Conservation (phyloP, 2,329 filamentous ascomycete genomes). For the Hyphodiscus sp. region DNA sequence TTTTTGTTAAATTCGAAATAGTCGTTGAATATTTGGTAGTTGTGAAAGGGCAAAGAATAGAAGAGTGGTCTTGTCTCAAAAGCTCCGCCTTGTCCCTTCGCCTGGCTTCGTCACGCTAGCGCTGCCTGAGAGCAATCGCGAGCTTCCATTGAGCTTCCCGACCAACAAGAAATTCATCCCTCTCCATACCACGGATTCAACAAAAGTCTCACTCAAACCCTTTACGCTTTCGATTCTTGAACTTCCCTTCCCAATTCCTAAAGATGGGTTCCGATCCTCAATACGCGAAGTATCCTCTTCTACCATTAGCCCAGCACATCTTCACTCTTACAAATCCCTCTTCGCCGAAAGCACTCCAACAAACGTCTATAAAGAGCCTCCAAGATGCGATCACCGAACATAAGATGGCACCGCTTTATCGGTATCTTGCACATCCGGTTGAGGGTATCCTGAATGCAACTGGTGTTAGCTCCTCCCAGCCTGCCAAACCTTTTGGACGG, state of each 20-base stretch:
- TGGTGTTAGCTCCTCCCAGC: conserved; percentile 39
- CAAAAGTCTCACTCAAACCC: not conserved
- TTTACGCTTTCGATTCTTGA: not conserved
- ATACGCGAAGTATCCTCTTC: conserved; percentile 77
- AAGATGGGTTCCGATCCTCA: conserved; percentile 73
- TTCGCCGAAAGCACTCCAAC: conserved; percentile 58
- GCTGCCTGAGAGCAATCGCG: not conserved
- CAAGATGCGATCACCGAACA: conserved; percentile 78
- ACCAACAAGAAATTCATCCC: conserved; percentile 5
- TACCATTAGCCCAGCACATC: conserved; percentile 77
- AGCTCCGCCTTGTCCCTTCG: not conserved
- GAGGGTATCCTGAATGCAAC: conserved; percentile 51
- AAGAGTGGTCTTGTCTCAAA: not conserved
- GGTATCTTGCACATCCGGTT: conserved; percentile 73
- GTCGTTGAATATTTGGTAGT: not conserved
- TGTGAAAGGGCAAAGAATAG: not conserved
- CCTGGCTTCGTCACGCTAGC: not conserved
- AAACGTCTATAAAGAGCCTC: conserved; percentile 64
- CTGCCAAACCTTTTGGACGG: conserved; percentile 52
- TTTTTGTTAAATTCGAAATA: not conserved
- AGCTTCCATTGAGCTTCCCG: not conserved
- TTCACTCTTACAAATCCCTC: conserved; percentile 81
- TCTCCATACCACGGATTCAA: not conserved
- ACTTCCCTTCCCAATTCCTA: not conserved
- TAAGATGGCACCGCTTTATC: conserved; percentile 84